Evolutionary conservation across 306 rosid genomes (phyloP).

Genomic region (Astragalus membranaceus): DNA sequence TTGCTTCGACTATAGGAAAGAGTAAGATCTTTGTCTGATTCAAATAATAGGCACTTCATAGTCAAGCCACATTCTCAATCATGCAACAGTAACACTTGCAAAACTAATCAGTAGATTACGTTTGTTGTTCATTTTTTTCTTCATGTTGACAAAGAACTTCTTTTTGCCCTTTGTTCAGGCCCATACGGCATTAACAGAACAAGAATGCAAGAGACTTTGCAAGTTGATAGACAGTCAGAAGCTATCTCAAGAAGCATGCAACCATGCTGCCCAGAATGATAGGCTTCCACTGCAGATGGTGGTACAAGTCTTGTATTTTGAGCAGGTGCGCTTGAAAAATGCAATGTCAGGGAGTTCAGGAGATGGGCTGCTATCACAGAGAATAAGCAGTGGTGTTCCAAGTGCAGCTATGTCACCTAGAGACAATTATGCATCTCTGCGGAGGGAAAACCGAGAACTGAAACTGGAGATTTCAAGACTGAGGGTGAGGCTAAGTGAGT

Average conservation of each 20-base stretch:
- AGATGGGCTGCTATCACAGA: conserved; percentile 56
- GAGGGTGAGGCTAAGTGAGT: conserved; percentile 83
- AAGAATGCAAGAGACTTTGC: conserved; percentile 71
- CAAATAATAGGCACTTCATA: not conserved
- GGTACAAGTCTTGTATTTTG: conserved; percentile 70
- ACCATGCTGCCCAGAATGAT: conserved; percentile 83
- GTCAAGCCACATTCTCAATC: conserved; percentile 5
- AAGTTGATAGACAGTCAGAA: conserved; percentile 74
- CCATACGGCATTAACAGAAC: conserved; percentile 60
- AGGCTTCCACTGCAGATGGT: conserved; percentile 71
- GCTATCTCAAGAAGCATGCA: conserved; percentile 89
- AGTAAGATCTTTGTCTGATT: not conserved
- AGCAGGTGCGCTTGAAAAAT: conserved; percentile 76
- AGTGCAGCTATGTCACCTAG: conserved; percentile 90
- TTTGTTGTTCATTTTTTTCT: not conserved
- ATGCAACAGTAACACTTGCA: not conserved
- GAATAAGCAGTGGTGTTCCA: conserved; percentile 70
- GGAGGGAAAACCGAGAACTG: conserved; percentile 81
- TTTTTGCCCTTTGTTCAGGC: conserved; percentile 37
- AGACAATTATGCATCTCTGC: conserved; percentile 78
- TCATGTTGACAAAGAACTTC: not conserved
- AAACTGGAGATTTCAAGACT: conserved; percentile 80
- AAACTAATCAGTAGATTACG: not conserved
- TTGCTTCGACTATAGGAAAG: not conserved
- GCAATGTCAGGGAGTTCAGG: conserved; percentile 60